These are phyloP conservation scores for Pseudocercospora eumusae DNA, from an alignment of 2,329 filamentous ascomycete genomes.

Conservation along the genomic window DNA sequence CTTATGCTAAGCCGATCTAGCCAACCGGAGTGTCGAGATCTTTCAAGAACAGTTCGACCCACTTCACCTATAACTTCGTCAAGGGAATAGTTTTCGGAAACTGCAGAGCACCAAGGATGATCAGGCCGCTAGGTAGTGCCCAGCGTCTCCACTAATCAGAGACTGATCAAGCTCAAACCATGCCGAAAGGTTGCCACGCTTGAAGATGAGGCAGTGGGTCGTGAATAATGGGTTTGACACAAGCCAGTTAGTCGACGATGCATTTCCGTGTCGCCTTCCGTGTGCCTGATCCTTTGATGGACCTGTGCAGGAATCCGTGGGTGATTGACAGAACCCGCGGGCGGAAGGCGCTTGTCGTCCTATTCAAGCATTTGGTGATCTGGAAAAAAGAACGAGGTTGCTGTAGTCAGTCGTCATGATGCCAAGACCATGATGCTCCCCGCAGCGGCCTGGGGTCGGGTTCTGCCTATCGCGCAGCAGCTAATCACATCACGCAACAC, in stretches of 20 bases:
- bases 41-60: too few species aligned
- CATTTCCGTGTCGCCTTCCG: not conserved
- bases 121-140: slow-evolving; percentile 1
- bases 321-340: not conserved
- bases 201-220: slow-evolving; percentile 1
- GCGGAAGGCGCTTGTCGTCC: not conserved
- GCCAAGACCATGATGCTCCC: too few species aligned
- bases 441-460: too few species aligned
- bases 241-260: not conserved
- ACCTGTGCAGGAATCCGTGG: not conserved
- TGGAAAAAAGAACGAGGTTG: not conserved
- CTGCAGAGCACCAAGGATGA: not conserved
- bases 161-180: not conserved
- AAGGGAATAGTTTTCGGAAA: not conserved
- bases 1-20: too few species aligned
- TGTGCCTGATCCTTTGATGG: not conserved
- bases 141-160: not conserved
- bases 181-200: slow-evolving; percentile 2
- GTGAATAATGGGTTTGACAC: not conserved
- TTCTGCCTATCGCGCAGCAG: too few species aligned
- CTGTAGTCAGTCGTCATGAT: not conserved
- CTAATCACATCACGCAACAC: too few species aligned
- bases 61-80: too few species aligned
- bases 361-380: not conserved
- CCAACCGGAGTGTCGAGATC: too few species aligned